These are phyloP conservation scores for Nissolia schottii DNA, from an alignment of 306 rosid species.

Conservation along the genomic window DNA sequence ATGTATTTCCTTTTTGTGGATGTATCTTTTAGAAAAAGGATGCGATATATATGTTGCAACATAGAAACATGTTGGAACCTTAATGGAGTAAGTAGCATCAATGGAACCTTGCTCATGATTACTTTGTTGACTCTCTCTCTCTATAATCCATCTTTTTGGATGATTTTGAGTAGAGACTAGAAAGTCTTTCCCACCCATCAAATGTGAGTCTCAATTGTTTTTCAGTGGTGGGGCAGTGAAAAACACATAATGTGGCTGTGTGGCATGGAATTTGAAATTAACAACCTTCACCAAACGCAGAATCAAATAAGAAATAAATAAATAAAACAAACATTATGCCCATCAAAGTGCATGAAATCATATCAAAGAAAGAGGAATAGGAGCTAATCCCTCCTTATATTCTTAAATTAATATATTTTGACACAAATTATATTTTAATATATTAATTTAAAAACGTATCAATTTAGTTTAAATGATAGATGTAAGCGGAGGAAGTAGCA, in stretches of 20 bases:
- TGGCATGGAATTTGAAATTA: constrained; percentile 26
- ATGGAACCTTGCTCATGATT: constrained; percentile 27
- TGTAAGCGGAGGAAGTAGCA: no score
- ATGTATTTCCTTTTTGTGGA: not conserved
- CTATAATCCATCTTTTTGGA: constrained; percentile 28
- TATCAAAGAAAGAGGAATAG: constrained; percentile 4
- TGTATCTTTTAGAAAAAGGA: not conserved
- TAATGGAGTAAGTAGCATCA: constrained; percentile 28
- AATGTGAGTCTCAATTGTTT: constrained; percentile 35
- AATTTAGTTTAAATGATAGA: no score
- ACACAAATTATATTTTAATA: no score
- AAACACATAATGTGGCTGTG: constrained; percentile 11
- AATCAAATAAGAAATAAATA: constrained; percentile 1
- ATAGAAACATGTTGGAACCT: constrained; percentile 22
- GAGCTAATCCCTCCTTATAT: no score
- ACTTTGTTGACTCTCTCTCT: constrained; percentile 25
- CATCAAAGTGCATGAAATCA: constrained; percentile 30
- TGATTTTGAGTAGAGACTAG: constrained; percentile 12
- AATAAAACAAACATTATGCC: not conserved
- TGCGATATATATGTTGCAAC: not conserved
- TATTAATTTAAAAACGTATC: no score
- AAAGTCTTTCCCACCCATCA: constrained; percentile 32
- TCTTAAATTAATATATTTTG: no score
- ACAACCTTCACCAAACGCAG: constrained; percentile 17
- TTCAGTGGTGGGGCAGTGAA: constrained; percentile 38